Evolutionary conservation across 2,329 filamentous ascomycete genomes (phyloP).

Genomic region (Penicillium crustosum): DNA sequence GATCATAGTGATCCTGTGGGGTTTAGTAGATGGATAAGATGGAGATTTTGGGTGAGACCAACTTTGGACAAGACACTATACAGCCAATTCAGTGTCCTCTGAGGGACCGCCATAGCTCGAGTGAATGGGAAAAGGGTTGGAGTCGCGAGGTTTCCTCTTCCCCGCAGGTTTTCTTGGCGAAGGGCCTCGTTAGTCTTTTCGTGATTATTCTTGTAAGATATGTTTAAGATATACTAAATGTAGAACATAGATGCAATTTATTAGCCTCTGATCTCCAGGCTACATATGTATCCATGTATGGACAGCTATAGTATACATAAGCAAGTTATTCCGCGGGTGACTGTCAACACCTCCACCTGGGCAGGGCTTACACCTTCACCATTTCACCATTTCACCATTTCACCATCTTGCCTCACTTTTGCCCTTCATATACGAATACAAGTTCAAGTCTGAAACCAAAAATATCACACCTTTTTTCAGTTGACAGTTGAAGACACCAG

Average conservation of each 20-base stretch:
- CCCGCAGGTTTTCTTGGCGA: slow-evolving; percentile 16
- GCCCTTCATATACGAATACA: neutral
- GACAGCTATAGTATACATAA: neutral
- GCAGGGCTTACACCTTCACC: neutral
- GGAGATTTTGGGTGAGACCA: slow-evolving; percentile 15
- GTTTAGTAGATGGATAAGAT: slow-evolving; percentile 2
- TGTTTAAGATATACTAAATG: neutral
- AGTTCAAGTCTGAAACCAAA: neutral
- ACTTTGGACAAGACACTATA: slow-evolving; percentile 85
- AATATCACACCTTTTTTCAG: neutral
- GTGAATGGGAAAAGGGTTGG: slow-evolving; percentile 6
- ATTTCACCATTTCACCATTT: neutral
- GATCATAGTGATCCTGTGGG: slow-evolving; percentile 39
- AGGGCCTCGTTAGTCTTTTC: neutral
- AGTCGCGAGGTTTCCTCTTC: slow-evolving; percentile 4
- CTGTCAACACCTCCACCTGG: too few species aligned
- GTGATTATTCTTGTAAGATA: neutral
- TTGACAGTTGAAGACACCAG: neutral
- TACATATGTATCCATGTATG: too few species aligned
- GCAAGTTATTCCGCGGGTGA: neutral
- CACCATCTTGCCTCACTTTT: neutral
- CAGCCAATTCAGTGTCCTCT: slow-evolving; percentile 91
- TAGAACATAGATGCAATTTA: neutral
- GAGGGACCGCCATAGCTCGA: slow-evolving; percentile 63
- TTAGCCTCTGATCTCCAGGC: neutral